Conservation (phyloP, 257 asterid genomes). For the Scutellaria baicalensis region DNA sequence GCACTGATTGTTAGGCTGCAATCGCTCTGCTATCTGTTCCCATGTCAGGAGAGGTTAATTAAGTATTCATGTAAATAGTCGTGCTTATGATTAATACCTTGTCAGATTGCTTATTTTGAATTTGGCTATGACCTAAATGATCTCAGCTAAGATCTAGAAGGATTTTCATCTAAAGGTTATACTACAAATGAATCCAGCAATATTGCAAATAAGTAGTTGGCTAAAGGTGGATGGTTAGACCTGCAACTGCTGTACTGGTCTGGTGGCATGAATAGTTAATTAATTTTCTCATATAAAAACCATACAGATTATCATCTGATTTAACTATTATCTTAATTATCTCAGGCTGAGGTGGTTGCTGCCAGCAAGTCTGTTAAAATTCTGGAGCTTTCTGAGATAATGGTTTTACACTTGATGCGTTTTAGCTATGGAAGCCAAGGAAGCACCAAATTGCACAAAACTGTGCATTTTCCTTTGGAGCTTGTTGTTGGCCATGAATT, state of each 20-base stretch:
- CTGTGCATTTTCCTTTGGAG: constrained; percentile 72
- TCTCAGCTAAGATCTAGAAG: not conserved
- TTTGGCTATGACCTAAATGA: not conserved
- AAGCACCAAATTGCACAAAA: constrained; percentile 68
- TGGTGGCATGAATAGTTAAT: constrained; percentile 4
- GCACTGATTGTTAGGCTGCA: constrained; percentile 10
- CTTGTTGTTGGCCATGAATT: constrained; percentile 61
- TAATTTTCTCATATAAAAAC: not conserved
- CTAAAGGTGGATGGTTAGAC: not conserved
- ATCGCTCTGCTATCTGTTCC: constrained; percentile 3
- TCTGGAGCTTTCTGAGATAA: constrained; percentile 60
- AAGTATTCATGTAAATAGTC: not conserved
- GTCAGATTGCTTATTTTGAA: not conserved
- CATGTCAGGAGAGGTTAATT: constrained; percentile 3
- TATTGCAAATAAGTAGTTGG: not conserved
- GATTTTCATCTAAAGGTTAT: not conserved
- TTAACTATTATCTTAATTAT: constrained; percentile 10
- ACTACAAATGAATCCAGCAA: not conserved
- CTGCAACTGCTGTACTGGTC: constrained; percentile 9
- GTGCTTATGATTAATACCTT: not conserved
- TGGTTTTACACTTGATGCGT: constrained; percentile 81
- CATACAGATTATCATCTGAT: constrained; percentile 6
- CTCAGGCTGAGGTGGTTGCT: constrained; percentile 69
- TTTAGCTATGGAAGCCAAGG: constrained; percentile 78
- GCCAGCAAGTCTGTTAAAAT: constrained; percentile 75